Percentiles rank a stretch among this genome's conserved stretches.
Evolutionary conservation across 305 asterid species (phyloP).

Genomic region (Salvia sclarea): DNA sequence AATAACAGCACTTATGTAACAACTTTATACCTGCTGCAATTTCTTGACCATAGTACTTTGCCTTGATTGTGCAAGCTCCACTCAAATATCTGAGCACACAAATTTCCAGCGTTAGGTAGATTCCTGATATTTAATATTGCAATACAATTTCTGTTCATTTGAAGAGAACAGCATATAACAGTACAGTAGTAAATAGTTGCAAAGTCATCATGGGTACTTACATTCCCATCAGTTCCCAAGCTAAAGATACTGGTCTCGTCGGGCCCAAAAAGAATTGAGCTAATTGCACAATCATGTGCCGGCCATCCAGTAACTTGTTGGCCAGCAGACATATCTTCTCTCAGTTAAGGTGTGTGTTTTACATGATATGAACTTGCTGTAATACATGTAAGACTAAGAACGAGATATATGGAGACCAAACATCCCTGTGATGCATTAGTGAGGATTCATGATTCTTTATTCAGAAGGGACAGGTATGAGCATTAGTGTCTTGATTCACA

Average conservation of each 20-base stretch:
- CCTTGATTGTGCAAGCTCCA: constrained; percentile 99
- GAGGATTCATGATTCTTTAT: constrained; percentile 39
- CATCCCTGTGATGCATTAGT: too few species aligned
- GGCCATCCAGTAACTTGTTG: constrained; percentile 99
- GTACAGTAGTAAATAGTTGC: constrained; percentile 6
- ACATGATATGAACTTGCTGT: constrained; percentile 9
- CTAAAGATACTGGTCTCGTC: constrained; percentile 98
- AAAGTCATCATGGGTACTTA: constrained; percentile 44
- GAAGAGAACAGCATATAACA: neutral
- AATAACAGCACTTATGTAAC: neutral
- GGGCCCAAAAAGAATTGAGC: constrained; percentile 88
- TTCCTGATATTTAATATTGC: constrained; percentile 24
- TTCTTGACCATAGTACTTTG: constrained; percentile 81
- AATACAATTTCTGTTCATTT: neutral
- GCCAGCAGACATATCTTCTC: constrained; percentile 90
- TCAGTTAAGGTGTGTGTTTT: constrained; percentile 45
- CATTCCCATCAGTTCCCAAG: constrained; percentile 95
- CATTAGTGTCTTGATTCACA: constrained; percentile 28
- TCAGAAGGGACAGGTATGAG: constrained; percentile 29
- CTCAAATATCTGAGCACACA: constrained; percentile 69
- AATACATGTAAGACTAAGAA: constrained; percentile 1
- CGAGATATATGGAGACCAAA: too few species aligned
- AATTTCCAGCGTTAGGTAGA: constrained; percentile 37
- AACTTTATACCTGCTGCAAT: constrained; percentile 68
- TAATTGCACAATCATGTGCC: constrained; percentile 89